phyloP scores from a whole-genome alignment of 495 filamentous ascomycete species.

The Penicillium coffeae region DNA sequence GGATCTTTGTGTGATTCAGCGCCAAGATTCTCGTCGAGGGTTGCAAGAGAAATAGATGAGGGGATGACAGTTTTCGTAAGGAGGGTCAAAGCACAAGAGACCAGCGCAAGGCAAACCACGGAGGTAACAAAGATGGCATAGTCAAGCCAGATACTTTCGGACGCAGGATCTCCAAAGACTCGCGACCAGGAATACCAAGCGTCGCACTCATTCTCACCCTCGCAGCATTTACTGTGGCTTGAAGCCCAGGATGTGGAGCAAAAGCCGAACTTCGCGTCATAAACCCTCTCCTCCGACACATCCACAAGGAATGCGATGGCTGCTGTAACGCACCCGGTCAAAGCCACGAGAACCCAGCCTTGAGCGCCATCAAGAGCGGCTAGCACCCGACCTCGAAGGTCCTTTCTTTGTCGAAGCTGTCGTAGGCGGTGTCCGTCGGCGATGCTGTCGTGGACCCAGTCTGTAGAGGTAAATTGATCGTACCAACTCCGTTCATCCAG shows the following conservation, averaged over 20 bases:
- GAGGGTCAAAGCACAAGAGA: constrained; percentile 76
- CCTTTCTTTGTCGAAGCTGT: constrained; percentile 73
- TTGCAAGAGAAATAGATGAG: constrained; percentile 77
- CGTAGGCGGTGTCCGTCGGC: constrained; percentile 89
- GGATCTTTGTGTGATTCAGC: constrained; percentile 36
- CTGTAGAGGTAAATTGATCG: constrained; percentile 97
- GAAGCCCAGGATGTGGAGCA: constrained; percentile 69
- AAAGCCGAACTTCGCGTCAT: constrained; percentile 88
- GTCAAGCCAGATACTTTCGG: constrained; percentile 64
- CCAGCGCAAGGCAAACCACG: constrained; percentile 67
- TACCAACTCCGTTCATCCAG: constrained; percentile 94
- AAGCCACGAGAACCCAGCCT: constrained; percentile 89
- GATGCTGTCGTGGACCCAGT: constrained; percentile 98
- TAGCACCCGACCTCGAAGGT: constrained; percentile 72
- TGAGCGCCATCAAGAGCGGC: constrained; percentile 83
- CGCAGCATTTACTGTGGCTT: constrained; percentile 75
- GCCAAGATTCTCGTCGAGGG: constrained; percentile 78
- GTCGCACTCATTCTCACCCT: constrained; percentile 57
- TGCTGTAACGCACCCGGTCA: constrained; percentile 86
- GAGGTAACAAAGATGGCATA: constrained; percentile 67
- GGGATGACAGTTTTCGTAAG: constrained; percentile 89
- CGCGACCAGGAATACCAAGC: constrained; percentile 76
- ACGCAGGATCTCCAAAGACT: constrained; percentile 49
- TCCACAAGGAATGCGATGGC: constrained; percentile 85
- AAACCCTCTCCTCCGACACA: constrained; percentile 75